Evolutionary conservation across 805 yeast genomes (phyloP).

Genomic region (Wickerhamiella bombiphila): DNA sequence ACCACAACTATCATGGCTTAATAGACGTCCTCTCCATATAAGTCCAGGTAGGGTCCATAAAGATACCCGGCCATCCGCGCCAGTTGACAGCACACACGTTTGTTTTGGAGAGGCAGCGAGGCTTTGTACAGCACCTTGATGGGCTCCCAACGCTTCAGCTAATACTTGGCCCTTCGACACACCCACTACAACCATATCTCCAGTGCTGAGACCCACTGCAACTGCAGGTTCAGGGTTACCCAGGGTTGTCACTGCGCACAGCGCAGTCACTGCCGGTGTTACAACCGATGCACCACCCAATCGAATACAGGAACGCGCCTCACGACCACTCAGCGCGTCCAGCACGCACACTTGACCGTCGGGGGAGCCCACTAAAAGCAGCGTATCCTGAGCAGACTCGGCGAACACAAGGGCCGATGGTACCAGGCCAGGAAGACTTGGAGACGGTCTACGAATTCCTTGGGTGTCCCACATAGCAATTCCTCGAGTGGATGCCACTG

Average conservation of each 20-base stretch:
- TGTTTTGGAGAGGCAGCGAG: constrained; percentile 1
- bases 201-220: constrained; percentile 13
- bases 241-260: not conserved
- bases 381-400: too few relatives aligned
- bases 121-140: constrained; percentile 14
- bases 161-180: constrained; percentile 13
- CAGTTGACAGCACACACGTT: constrained; percentile 11
- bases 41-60: constrained; percentile 17
- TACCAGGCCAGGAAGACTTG: too few relatives aligned
- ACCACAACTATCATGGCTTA: constrained; percentile 17
- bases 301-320: not conserved
- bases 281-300: not conserved
- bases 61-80: constrained; percentile 19
- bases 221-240: not conserved
- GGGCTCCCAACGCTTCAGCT: constrained; percentile 17
- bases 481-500: not conserved
- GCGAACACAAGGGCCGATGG: too few relatives aligned
- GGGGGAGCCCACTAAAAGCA: too few relatives aligned
- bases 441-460: too few relatives aligned
- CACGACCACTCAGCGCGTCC: not conserved
- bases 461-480: not conserved
- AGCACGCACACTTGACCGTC: too few relatives aligned
- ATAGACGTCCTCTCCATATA: constrained; percentile 17
- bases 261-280: constrained; percentile 1
- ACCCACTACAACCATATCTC: constrained; percentile 14